Percentiles rank a stretch among this genome's conserved stretches.
Conservation (phyloP, 2,329 filamentous ascomycete genomes). For the Sclerotinia borealis region DNA sequence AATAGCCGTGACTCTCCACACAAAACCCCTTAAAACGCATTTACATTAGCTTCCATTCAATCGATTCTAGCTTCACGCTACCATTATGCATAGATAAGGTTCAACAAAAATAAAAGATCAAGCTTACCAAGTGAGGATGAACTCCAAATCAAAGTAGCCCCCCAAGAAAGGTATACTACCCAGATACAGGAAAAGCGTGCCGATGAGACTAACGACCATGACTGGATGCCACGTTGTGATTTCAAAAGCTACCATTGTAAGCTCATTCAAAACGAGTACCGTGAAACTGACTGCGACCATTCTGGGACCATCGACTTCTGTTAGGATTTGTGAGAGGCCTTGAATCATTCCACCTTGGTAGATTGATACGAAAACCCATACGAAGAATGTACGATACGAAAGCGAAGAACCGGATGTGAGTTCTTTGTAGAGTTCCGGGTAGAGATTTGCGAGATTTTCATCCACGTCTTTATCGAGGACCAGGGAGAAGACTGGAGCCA, state of each 20-base stretch:
- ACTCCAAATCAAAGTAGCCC: slow-evolving; percentile 81
- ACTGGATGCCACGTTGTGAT: slow-evolving; percentile 95
- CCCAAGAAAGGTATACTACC: slow-evolving; percentile 81
- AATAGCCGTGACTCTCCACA: slow-evolving; percentile 82
- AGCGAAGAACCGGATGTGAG: slow-evolving; percentile 82
- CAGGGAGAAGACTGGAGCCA: slow-evolving; percentile 83
- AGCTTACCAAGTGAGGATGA: slow-evolving; percentile 62
- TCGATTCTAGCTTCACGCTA: neutral
- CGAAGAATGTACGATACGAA: slow-evolving; percentile 90
- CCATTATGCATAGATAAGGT: neutral
- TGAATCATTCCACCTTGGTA: slow-evolving; percentile 97
- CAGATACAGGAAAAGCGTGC: slow-evolving; percentile 75
- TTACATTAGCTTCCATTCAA: neutral
- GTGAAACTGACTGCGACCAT: slow-evolving; percentile 94
- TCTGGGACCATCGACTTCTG: slow-evolving; percentile 62
- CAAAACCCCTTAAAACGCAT: slow-evolving; percentile 59
- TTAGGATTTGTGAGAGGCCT: slow-evolving; percentile 83
- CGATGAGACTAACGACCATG: slow-evolving; percentile 80
- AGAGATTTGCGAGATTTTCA: slow-evolving; percentile 86
- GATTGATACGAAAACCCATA: slow-evolving; percentile 90
- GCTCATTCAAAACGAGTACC: slow-evolving; percentile 85
- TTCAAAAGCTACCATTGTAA: slow-evolving; percentile 94
- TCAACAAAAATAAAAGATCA: slow-evolving; percentile 16
- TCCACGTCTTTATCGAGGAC: slow-evolving; percentile 95
- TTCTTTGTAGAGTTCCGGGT: slow-evolving; percentile 96